Base-by-base conservation (phyloP, 2,329 filamentous ascomycete genomes). In the Monosporascus sp. region DNA sequence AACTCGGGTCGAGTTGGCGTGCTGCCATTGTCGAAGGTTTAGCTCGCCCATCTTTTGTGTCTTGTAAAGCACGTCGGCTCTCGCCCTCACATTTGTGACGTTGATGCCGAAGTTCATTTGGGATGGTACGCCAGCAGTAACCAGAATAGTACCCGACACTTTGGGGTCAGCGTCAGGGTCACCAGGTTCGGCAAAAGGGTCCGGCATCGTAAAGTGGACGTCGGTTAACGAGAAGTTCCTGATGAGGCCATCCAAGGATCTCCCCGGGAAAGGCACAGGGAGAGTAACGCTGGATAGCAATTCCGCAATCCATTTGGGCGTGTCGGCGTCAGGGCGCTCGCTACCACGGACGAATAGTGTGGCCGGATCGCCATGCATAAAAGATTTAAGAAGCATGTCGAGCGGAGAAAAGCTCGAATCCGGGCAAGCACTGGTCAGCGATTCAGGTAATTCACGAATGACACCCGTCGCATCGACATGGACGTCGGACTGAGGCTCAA, bases 31-130 rank as follows among this genome's bases (percentile, higher is more conserved):
- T 38, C 79, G 74, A 50, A 99, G 68, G 65, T 94, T 83, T 26
- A 99, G 79, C 51, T 87, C 81, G 38, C 94, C 94, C 55, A 99
- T 82, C 68, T 93, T 89, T 51, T 85, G 78, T 26, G 79, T 79
- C 59, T 89, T 77, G 71, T 96, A 97, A 61, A 83, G 89, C 3
- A 97, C 86, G 66, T 96, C 85, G 5, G 91, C 87, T 51, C 82
- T 81, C 2, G 93, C 91, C 51, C 85, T 82, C 48, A 99, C 83
- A 54, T 79, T 80, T 38, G 85, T 85, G 43, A 97, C 89, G 56
- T 88, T 84, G 50, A 99, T 74, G 49, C 86, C 82, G 60, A 97
- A 87, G 64, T 96, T 91, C 78, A 97, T 87, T 67, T 96, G 88
- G 44, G 89, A 80, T 0, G 94, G 94, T 37, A 97, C 70, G 11